phyloP scores from a whole-genome alignment of 2,329 filamentous ascomycete species.

The Aspergillus spinulosporus region DNA sequence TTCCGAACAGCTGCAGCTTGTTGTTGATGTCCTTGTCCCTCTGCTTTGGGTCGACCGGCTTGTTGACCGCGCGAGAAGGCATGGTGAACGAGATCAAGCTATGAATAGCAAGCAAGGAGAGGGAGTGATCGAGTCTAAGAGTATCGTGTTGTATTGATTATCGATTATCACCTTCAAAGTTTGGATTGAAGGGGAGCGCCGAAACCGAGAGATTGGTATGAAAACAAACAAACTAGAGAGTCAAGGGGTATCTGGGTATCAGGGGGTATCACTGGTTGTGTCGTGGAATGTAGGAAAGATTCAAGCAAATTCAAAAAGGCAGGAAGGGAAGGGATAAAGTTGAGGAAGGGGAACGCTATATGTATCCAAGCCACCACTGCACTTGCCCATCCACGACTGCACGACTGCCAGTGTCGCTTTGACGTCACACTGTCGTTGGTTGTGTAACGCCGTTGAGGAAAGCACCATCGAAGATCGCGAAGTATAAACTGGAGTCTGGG shows the following conservation, averaged over 20 bases:
- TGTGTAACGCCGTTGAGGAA: background rate
- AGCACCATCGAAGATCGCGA: background rate
- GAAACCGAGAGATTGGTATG: background rate
- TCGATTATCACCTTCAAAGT: conserved; percentile 13
- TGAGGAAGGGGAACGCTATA: conserved; percentile 6
- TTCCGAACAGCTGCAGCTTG: conserved; percentile 94
- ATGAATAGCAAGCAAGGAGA: conserved; percentile 2
- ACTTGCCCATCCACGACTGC: background rate
- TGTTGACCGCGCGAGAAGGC: conserved; percentile 59
- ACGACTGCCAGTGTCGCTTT: background rate
- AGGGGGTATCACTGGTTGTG: background rate
- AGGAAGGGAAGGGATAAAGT: background rate
- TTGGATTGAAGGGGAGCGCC: conserved; percentile 7
- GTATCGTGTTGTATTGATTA: background rate
- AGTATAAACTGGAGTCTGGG: background rate
- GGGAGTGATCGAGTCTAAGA: conserved; percentile 1
- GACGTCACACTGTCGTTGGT: conserved; percentile 8
- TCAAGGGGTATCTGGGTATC: conserved; percentile 26
- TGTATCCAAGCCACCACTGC: background rate
- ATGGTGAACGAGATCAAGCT: conserved; percentile 26
- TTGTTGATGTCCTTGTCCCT: conserved; percentile 86
- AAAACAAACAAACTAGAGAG: conserved; percentile 17
- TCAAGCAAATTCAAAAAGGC: conserved; percentile 1
- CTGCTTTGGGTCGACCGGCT: conserved; percentile 68
- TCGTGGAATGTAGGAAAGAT: conserved; percentile 3